These are phyloP conservation scores for Phialophora tarda DNA, from an alignment of 2,329 filamentous ascomycete species.

Conservation along the genomic window DNA sequence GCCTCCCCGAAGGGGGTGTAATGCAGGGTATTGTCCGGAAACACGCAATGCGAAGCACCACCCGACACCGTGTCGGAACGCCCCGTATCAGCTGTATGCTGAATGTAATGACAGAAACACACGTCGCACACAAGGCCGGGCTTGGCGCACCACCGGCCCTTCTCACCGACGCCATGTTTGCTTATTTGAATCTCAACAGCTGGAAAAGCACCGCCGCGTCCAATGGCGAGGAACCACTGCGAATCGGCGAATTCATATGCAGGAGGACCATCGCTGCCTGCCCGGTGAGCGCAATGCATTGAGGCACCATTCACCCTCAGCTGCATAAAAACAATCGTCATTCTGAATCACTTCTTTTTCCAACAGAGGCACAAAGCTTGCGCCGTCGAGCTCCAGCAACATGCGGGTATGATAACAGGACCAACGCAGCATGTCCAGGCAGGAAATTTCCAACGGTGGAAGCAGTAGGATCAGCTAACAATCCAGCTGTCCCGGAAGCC, in stretches of 20 bases:
- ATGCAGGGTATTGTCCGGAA: conserved; percentile 16
- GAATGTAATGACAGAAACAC: conserved; percentile 19
- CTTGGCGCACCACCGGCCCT: conserved; percentile 12
- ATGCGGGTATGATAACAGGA: background rate
- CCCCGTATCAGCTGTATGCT: background rate
- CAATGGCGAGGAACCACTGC: background rate
- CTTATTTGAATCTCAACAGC: background rate
- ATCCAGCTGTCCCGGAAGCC: background rate
- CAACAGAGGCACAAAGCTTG: background rate
- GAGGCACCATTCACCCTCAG: background rate
- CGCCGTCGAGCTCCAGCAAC: background rate
- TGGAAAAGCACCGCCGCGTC: conserved; percentile 1
- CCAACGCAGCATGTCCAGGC: background rate
- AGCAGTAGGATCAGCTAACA: background rate
- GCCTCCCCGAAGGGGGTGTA: background rate
- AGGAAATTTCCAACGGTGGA: background rate
- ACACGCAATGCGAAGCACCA: background rate
- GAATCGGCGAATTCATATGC: background rate
- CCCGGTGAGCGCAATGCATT: background rate
- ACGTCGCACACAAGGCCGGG: conserved; percentile 12
- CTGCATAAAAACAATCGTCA: background rate
- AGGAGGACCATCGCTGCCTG: background rate
- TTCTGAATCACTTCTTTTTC: background rate
- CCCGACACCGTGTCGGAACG: no score
- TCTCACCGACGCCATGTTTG: conserved; percentile 12